Conservation (phyloP, 768 basidiomycete species). For the Amanita jacksonii region DNA sequence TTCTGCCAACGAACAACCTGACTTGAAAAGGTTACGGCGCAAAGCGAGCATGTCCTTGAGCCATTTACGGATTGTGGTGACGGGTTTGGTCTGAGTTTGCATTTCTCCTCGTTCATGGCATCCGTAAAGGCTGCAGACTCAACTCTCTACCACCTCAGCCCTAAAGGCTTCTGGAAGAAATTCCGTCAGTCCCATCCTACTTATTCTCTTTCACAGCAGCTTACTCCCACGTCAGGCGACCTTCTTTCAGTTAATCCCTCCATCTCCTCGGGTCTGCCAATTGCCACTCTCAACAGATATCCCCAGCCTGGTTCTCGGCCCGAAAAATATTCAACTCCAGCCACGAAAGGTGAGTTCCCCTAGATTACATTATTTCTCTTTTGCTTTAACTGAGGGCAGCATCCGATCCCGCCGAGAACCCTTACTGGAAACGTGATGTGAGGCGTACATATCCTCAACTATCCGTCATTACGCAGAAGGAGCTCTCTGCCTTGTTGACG, state of each 20-base stretch:
- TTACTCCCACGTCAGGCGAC: slow-evolving; percentile 48
- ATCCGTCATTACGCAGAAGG: slow-evolving; percentile 77
- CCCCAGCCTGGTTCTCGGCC: slow-evolving; percentile 86
- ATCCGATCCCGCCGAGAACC: slow-evolving; percentile 81
- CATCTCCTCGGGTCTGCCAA: slow-evolving; percentile 84
- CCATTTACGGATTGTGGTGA: neutral
- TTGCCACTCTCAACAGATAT: slow-evolving; percentile 61
- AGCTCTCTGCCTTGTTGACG: slow-evolving; percentile 72
- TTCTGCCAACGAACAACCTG: too few relatives aligned
- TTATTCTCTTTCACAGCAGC: neutral
- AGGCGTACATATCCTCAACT: slow-evolving; percentile 88
- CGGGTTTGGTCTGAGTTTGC: slow-evolving; percentile 1
- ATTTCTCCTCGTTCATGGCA: slow-evolving; percentile 38
- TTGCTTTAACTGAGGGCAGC: too few relatives aligned
- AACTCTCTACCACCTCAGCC: slow-evolving; percentile 82
- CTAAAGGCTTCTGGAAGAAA: slow-evolving; percentile 95
- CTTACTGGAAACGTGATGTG: slow-evolving; percentile 95
- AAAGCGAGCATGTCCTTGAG: too few relatives aligned
- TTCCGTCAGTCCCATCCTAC: slow-evolving; percentile 54
- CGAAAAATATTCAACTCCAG: slow-evolving; percentile 80
- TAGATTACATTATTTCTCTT: neutral
- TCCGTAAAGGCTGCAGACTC: slow-evolving; percentile 78
- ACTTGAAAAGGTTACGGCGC: too few relatives aligned
- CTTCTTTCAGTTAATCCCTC: slow-evolving; percentile 78
- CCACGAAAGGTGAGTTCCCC: slow-evolving; percentile 63